Conservation (phyloP, 2,329 filamentous ascomycete species). For the Aureobasidium sp. region DNA sequence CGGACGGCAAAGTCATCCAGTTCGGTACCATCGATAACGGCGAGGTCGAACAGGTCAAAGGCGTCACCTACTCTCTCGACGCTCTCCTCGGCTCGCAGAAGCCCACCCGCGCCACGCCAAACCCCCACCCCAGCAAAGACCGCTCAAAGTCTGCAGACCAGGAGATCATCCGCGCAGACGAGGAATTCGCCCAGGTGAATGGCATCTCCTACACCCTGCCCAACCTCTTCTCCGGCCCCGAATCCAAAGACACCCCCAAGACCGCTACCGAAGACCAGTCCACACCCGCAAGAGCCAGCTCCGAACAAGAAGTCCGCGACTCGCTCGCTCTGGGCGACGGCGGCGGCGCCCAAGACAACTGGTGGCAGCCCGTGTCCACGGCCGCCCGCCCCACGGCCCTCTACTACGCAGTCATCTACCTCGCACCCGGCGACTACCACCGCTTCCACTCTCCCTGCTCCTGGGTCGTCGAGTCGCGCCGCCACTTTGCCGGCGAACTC, state of each 20-base stretch:
- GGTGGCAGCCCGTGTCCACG: slow-evolving; percentile 32
- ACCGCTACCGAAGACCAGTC: slow-evolving; percentile 57
- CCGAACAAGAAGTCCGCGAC: slow-evolving; percentile 73
- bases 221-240: slow-evolving; percentile 66
- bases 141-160: slow-evolving; percentile 36
- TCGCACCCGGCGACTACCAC: slow-evolving; percentile 96
- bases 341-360: slow-evolving; percentile 37
- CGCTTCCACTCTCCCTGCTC: slow-evolving; percentile 92
- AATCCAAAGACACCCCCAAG: slow-evolving; percentile 1
- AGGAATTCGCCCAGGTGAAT: slow-evolving; percentile 90
- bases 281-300: slow-evolving; percentile 54
- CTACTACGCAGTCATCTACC: slow-evolving; percentile 91
- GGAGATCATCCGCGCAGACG: slow-evolving; percentile 66
- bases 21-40: slow-evolving; percentile 87
- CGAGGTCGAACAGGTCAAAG: slow-evolving; percentile 97
- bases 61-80: slow-evolving; percentile 94
- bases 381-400: slow-evolving; percentile 52
- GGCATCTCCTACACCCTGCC: slow-evolving; percentile 93
- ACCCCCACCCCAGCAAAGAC: slow-evolving; percentile 22
- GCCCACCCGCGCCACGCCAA: slow-evolving; percentile 41
- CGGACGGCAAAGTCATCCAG: slow-evolving; percentile 85
- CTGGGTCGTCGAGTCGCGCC: slow-evolving; percentile 88
- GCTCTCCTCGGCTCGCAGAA: slow-evolving; percentile 62
- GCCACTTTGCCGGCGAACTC: slow-evolving; percentile 96
- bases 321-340: slow-evolving; percentile 57